Evolutionary conservation across 306 rosid species (phyloP), one percentile per base, ranked within the genome.

Genomic region (Vicia villosa): DNA sequence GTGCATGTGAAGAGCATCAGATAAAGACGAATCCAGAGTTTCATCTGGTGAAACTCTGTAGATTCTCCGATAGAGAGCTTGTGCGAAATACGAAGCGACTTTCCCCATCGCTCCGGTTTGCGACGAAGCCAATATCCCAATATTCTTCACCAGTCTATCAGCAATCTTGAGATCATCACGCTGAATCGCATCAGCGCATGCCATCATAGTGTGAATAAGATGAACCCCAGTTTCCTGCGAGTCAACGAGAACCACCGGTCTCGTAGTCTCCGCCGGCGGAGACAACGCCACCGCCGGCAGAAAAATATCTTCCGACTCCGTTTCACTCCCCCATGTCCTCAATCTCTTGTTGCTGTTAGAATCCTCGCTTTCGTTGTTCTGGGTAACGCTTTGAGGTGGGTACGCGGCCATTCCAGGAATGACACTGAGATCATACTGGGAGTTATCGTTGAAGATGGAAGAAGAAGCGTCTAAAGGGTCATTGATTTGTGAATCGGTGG

Each of bases 31-130:
- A 12, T 86, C 87, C 2, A 80, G 58, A 1, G 77, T 41, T 19
- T 87, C 83, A 9, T 72, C 77, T 0, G 95, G 92, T 73, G 59
- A 82, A 5, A 79, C 63, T 69, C 79, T 17, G 81, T 86, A 89
- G 78, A 92, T 87, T 69, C 92, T 81, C 8, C 77, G 70, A 13
- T 79, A 84, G 0, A 92, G 66, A 0, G 92, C 97, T 60, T 89
- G 86, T 0, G 95, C 92, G 36, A 92, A 89, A 75, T 78, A 89
- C 0, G 81, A 79, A 5, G 97, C 97, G 0, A 89, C 97, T 40
- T 92, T 92, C 15, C 86, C 72, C 96, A 89, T 86, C 0, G 96
- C 90, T 6, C 96, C 97, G 4, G 80, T 78, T 56, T 89, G 97
- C 0, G 95, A 80, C 5, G 83, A 67, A 3, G 93, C 95, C 1